These are phyloP conservation scores for Ulota crispa DNA, from an alignment of 225 moss, liverwort and hornwort species.

Conservation along the genomic window DNA sequence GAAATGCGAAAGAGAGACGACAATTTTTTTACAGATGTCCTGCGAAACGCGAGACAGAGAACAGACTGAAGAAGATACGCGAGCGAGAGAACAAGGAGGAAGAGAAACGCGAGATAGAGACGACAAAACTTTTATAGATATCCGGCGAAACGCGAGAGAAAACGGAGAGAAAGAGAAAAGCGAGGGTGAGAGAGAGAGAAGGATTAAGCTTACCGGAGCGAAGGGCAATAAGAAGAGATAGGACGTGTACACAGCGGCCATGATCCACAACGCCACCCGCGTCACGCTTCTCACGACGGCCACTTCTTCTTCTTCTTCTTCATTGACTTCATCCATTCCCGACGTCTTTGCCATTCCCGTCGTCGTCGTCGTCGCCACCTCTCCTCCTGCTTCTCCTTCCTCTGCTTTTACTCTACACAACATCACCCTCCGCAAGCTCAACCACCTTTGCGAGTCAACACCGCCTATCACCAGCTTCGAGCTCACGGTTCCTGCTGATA, in stretches of 20 bases:
- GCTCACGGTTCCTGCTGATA: conserved; percentile 2
- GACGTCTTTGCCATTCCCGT: background rate
- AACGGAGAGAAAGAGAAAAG: background rate
- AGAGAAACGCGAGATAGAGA: too few species aligned
- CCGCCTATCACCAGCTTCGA: background rate
- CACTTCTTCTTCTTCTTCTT: conserved; percentile 19
- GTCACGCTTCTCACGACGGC: conserved; percentile 33
- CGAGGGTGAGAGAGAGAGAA: background rate
- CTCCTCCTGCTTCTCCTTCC: conserved; percentile 6
- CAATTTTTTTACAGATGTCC: background rate
- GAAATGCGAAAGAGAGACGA: too few species aligned
- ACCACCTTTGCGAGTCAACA: conserved; percentile 8
- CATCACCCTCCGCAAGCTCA: conserved; percentile 16
- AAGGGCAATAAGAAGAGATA: conserved; percentile 88
- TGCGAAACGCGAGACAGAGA: background rate
- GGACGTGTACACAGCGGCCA: conserved; percentile 67
- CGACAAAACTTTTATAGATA: background rate
- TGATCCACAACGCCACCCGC: conserved; percentile 66
- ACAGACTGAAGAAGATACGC: too few species aligned
- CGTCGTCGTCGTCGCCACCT: background rate
- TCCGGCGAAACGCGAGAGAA: background rate
- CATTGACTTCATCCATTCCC: background rate
- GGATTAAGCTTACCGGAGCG: conserved; percentile 73
- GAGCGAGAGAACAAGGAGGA: too few species aligned
- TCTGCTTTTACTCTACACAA: conserved; percentile 40